Base-by-base conservation (phyloP, 2,329 filamentous ascomycete species). In the Ceratocystiopsis brevicomis region DNA sequence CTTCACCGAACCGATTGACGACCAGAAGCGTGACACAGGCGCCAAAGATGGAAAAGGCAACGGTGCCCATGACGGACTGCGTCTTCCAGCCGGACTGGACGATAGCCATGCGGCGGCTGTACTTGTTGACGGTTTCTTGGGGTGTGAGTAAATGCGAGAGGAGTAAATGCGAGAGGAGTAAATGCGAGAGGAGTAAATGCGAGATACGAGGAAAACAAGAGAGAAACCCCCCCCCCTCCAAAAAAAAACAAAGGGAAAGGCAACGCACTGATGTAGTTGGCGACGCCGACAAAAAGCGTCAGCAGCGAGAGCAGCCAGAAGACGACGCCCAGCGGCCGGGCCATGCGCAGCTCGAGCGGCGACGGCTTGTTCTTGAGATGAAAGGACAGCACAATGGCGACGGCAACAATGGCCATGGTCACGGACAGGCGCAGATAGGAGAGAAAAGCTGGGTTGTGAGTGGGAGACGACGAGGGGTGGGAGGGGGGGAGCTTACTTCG, bases 21-120 rank as follows among this genome's bases (percentile, higher is more conserved):
- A 72, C 61, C 4, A 84, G 56, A 4, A 84, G 64, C 12, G 81
- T 59, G 1, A 81, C 57, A 52, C 78, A 81, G 10, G 78, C 73
- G 9, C 67, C 75, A 25, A 82, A 64, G 48, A 84, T 83, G 34
- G 66, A 67, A 10, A 69, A 53, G 3, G 78, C 71, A 25, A 82
- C 67, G 4, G 73, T 59, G 2, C 66, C 71, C 53, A 83, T 34
- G 13, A 93, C 81, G 37, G 78, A 59, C 57, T 96, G 87, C 35
- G 90, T 96, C 61, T 85, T 88, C 81, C 83, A 90, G 1, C 90
- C 90, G 30, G 77, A 81, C 63, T 98, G 90, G 36, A 98, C 90
- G 49, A 96, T 70, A 0, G 90, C 90, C 21, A 71, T 69, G 50
- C 78, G 75, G 36, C 72, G 68, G 52, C 81, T 81, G 58, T 94